Base-by-base conservation (phyloP, 2,329 filamentous ascomycete species). In the Sporothrix sp. region DNA sequence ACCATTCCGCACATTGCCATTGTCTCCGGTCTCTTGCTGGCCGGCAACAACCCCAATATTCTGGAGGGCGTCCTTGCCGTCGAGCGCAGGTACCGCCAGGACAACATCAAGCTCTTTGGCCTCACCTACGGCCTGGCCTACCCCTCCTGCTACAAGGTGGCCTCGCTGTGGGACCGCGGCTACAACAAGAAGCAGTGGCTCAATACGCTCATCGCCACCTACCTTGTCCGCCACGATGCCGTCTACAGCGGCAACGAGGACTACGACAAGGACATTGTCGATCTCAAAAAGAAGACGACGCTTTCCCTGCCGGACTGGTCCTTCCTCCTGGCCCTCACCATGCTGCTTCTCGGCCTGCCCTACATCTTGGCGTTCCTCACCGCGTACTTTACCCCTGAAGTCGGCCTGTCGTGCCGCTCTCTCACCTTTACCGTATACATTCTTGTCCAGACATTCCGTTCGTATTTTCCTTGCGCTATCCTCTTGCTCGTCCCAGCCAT, bases 31-130 rank as follows among this genome's bases (percentile, higher is more conserved):
- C 50, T 58, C 35, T 39, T 63, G 23, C 54, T 62, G 7, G 59
- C 61, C 2, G 59, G 60, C 7, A 63, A 62, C 53, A 62, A 62
- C 30, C 61, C 61, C 9, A 60, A 57, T 40, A 60, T 56, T n/a
- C 50, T 63, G 3, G 59, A 62, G 36, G 60, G 57, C 2, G 53
- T 62, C 6, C 52, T 61, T 16, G 59, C 53, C 7, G 53, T 57
- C 4, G 52, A 59, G 13, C 39, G 48, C 20, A 37, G 53, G n/a
- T 52, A 33, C 37, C 27, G 5, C 21, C 25, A 51, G 5, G 56
- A 58, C 23, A 49, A 51, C 28, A 47, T 54, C 33, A 54, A 28
- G 13, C 16, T 59, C 7, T 20, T 57, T 0, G 52, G 54, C 4
- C 32, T 61, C 7, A 52, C 48, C 6, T 61, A 58, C 21, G 58